phyloP scores from a whole-genome alignment of 192 early-diverging fungal species.

The Funneliformis geosporum region DNA sequence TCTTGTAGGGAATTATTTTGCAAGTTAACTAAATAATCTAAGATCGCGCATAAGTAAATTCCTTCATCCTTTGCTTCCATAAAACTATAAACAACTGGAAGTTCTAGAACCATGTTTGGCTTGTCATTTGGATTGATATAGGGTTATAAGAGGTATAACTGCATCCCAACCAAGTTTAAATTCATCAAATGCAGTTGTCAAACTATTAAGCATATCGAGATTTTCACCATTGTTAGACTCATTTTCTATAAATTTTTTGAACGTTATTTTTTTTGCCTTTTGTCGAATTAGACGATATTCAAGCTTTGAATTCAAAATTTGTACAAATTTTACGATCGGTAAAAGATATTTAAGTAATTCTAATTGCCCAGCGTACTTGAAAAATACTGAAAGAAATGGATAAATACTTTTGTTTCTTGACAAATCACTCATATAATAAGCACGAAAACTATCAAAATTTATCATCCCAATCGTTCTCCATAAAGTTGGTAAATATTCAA shows the following conservation, averaged over 20 bases:
- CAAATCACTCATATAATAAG: constrained; percentile 18
- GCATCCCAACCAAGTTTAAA: constrained; percentile 30
- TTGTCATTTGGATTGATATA: constrained; percentile 20
- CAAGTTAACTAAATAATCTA: constrained; percentile 18
- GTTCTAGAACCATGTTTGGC: background rate
- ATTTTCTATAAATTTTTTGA: constrained; percentile 9
- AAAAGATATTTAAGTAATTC: constrained; percentile 12
- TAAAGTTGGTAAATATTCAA: constrained; percentile 5
- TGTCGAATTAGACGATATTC: constrained; percentile 9
- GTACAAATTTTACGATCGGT: constrained; percentile 27
- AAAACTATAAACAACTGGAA: constrained; percentile 7
- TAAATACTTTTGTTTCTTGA: background rate
- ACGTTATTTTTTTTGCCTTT: background rate
- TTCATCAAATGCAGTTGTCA: background rate
- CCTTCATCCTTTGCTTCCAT: background rate
- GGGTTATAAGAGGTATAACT: background rate
- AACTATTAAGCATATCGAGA: background rate
- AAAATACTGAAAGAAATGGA: constrained; percentile 27
- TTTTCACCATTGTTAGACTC: background rate
- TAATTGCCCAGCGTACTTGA: constrained; percentile 15
- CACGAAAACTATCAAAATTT: constrained; percentile 23
- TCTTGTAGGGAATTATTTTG: constrained; percentile 32
- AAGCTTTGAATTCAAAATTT: constrained; percentile 16
- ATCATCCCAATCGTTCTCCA: constrained; percentile 18
- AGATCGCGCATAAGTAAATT: constrained; percentile 20